Base-by-base conservation (phyloP, 2,329 filamentous ascomycete species). In the Colletotrichum australisinense region DNA sequence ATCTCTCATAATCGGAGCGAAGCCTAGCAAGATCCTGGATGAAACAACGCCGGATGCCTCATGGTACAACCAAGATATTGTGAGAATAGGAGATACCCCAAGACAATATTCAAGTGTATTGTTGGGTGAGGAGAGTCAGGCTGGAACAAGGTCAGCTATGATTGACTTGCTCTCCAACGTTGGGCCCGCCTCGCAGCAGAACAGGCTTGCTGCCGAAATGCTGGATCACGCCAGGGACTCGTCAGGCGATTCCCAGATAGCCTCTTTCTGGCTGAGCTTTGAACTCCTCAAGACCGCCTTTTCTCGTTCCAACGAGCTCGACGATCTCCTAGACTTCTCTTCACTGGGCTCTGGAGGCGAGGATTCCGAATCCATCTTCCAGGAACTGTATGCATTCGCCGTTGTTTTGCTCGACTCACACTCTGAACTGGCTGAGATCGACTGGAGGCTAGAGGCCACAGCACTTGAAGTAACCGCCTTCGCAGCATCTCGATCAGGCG, bases 401-500 rank as follows among this genome's bases (percentile, higher is more conserved):
- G 86, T 94, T 1, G 86, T 88, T 1, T 81, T 92, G 0, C 83
- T 97, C 3, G 86, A 89, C 24, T 86, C 88, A 0, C 85, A 89
- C 73, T 84, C 84, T 0, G 88, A 91, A 62, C 79, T 84, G 1
- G 80, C 84, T 11, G 82, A 85, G 1, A 69, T 79, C 0, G 92
- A 97, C 78, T 95, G 93, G 93, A 90, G 92, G 38, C 82, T 95
- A 24, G 90, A 93, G 80, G 93, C 94, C 1, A 88, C 98, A 42
- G 93, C 95, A 0, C 84, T 99, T 2, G 96, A 98, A 80, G 89
- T 93, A 2, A 87, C 95, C 7, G 92, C 95, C 0, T 89, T 96
- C 68, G 92, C 95, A 74, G 94, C 96, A 3, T 86, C 89, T 30
- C 90, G 90, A 22, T 86, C 93, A 49, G 88, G 90, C 24, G 80